phyloP scores from a whole-genome alignment of 192 early-diverging fungal genomes.

The Umbelopsis sp. region DNA sequence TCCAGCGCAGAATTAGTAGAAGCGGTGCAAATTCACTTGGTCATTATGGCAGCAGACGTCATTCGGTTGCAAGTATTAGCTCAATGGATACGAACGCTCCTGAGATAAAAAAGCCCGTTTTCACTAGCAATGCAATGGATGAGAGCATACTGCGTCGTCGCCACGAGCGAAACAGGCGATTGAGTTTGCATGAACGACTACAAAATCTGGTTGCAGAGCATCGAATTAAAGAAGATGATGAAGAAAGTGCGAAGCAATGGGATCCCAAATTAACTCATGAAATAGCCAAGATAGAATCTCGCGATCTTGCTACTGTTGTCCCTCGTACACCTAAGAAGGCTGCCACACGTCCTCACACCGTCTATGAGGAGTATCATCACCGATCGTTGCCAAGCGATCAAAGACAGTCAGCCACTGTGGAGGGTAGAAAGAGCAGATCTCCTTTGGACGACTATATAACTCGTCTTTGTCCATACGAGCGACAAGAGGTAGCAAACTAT shows the following conservation, averaged over 20 bases:
- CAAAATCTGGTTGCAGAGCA: constrained; percentile 22
- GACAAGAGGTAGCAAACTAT: constrained; percentile 80
- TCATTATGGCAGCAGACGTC: neutral
- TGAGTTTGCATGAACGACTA: constrained; percentile 27
- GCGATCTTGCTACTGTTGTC: neutral
- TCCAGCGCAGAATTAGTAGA: neutral
- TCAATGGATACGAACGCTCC: constrained; percentile 12
- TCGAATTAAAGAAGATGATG: constrained; percentile 22
- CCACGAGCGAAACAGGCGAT: constrained; percentile 17
- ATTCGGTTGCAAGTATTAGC: constrained; percentile 15
- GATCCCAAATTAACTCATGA: neutral
- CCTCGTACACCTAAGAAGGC: neutral
- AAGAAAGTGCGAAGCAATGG: neutral
- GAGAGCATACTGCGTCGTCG: constrained; percentile 24
- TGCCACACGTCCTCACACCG: neutral
- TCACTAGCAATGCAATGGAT: neutral
- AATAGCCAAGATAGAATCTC: neutral
- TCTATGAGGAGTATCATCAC: constrained; percentile 9
- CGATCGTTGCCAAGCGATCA: constrained; percentile 1
- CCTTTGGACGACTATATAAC: constrained; percentile 66
- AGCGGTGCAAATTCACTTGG: constrained; percentile 7
- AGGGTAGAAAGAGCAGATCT: constrained; percentile 9
- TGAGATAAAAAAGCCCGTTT: neutral
- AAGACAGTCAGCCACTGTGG: neutral
- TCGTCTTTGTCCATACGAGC: constrained; percentile 83